Conservation (phyloP, 2,329 filamentous ascomycete genomes). For the Fusarium oligoseptatum region DNA sequence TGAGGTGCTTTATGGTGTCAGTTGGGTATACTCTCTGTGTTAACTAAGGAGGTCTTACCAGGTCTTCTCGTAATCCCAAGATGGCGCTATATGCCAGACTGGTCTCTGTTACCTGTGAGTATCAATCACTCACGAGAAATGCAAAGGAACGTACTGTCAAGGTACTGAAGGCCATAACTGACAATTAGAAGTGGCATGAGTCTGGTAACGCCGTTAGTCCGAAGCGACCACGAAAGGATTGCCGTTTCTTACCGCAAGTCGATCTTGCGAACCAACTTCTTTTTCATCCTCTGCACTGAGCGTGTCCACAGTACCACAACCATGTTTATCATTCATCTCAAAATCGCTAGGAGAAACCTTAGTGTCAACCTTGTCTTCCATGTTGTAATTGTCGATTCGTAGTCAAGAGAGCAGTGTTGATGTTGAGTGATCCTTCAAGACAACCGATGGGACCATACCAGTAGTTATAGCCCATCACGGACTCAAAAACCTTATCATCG, state of each 20-base stretch:
- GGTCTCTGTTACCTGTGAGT: constrained; percentile 11
- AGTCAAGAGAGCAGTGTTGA: not conserved
- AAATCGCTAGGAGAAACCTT: not conserved
- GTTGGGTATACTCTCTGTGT: not conserved
- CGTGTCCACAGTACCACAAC: not conserved
- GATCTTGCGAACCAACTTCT: constrained; percentile 35
- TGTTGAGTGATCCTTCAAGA: not conserved
- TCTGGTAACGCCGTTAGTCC: not conserved
- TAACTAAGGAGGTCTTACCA: not conserved
- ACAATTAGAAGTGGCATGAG: constrained; percentile 27
- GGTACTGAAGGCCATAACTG: constrained; percentile 28
- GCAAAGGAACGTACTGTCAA: constrained; percentile 14
- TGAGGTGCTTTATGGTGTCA: constrained; percentile 10
- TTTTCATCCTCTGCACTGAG: constrained; percentile 26
- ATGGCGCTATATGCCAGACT: constrained; percentile 29
- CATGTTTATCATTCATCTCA: constrained; percentile 9
- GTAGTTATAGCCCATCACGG: not conserved
- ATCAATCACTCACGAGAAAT: no score
- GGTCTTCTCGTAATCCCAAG: constrained; percentile 14
- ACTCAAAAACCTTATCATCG: not conserved
- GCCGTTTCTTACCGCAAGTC: constrained; percentile 20
- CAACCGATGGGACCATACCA: not conserved
- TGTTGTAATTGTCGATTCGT: not conserved
- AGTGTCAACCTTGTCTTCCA: constrained; percentile 10
- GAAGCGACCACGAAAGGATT: not conserved